These are phyloP conservation scores for Mycena maculata DNA, from an alignment of 768 basidiomycete species.

Conservation along the genomic window DNA sequence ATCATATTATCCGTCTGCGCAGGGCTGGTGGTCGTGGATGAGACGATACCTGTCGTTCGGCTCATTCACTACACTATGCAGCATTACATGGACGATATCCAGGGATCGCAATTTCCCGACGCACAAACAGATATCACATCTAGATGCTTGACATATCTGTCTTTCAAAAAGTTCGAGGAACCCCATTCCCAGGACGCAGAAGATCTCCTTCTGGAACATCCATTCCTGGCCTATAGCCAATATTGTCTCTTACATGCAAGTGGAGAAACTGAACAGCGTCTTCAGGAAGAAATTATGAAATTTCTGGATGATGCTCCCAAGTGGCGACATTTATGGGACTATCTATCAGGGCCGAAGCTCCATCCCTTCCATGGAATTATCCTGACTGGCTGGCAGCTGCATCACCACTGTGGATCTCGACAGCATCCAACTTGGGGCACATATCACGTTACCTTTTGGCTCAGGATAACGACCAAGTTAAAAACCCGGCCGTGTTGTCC, in stretches of 20 bases:
- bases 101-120: neutral
- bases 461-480: neutral
- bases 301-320: neutral
- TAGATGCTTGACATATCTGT: neutral
- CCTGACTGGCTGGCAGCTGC: neutral
- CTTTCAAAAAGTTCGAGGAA: neutral
- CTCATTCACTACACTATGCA: conserved; percentile 6
- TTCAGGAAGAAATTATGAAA: neutral
- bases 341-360: neutral
- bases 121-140: neutral
- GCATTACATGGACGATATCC: neutral
- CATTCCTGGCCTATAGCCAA: conserved; percentile 5
- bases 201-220: conserved; percentile 1
- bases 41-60: neutral
- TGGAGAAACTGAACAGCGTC: neutral
- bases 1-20: conserved; percentile 12
- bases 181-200: neutral
- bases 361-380: neutral
- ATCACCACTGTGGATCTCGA: conserved; percentile 8
- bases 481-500: neutral
- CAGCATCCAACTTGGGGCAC: neutral
- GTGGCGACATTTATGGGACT: neutral
- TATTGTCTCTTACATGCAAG: neutral
- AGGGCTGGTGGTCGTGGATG: conserved; percentile 9
- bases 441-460: neutral